Evolutionary conservation across 306 rosid genomes (phyloP), one percentile per base, ranked within the genome.

Genomic region (Cicer yamashitae): DNA sequence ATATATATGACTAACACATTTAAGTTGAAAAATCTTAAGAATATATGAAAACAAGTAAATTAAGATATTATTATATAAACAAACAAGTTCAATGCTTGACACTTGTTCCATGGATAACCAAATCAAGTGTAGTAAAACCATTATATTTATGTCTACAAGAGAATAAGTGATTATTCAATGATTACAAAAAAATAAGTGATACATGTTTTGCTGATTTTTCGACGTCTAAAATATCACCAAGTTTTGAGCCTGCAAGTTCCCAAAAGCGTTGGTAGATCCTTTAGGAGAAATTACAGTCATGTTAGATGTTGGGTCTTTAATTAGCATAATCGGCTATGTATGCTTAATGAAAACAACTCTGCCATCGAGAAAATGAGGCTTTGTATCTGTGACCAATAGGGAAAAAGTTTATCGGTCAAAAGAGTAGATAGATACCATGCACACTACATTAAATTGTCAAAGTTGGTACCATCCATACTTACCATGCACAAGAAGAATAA

Each of bases 241-340:
- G 97, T 84, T 89, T 94, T 54, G 98, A 94, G 79, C 98, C 98
- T 18, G 98, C 98, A 71, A 94, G 96, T 88, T 94, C 97, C 98
- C 98, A 94, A 84, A 94, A 94, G 52, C 97, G 93, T 79, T 94
- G 98, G 85, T 0, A 82, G 97, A 94, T 61, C 97, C 98, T 85
- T 94, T 94, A 44, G 97, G 97, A 70, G 97, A 91, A 79, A 94
- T 91, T 71, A 94, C 90, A 77, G 98, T 97, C 98, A 91, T 94
- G 78, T 94, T 97, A 63, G 98, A 91, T 56, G 97, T 94, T 13
- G 98, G 96, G 62, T 94, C 98, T 82, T 90, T 94, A 77, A 94
- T 85, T 47, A 97, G 98, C 98, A 94, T 94, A 64, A 94, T 86
- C 41, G 97, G 98, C 75, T 94, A 97, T 5, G 98, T 97, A 88